phyloP scores from a whole-genome alignment of 2,329 filamentous ascomycete species.

The Basipetospora chlamydospora region DNA sequence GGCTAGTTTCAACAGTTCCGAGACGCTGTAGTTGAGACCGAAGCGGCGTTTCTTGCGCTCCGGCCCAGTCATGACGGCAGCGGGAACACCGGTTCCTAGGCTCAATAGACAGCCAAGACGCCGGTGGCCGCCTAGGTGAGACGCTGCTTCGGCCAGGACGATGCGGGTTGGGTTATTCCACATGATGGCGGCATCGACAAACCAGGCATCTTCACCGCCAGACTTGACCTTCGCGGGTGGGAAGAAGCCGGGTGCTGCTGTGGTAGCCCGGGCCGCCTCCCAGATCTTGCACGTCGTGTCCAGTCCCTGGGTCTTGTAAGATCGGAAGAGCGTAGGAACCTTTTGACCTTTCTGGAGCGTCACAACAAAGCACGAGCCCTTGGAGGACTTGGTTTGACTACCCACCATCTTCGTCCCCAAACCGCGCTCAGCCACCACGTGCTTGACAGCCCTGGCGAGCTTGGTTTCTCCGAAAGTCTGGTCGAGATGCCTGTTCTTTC shows the following conservation, averaged over 20 bases:
- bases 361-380: slow-evolving; percentile 15
- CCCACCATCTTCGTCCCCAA: slow-evolving; percentile 12
- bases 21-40: neutral
- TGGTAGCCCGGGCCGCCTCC: slow-evolving; percentile 16
- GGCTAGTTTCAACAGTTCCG: neutral
- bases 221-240: slow-evolving; percentile 12
- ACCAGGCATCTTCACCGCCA: slow-evolving; percentile 14
- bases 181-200: slow-evolving; percentile 16
- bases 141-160: slow-evolving; percentile 14
- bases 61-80: slow-evolving; percentile 4
- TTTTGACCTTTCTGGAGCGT: slow-evolving; percentile 12
- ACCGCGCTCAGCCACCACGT: slow-evolving; percentile 9
- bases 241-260: slow-evolving; percentile 16
- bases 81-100: slow-evolving; percentile 16
- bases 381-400: slow-evolving; percentile 2
- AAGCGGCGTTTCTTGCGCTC: neutral
- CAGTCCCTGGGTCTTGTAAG: slow-evolving; percentile 10
- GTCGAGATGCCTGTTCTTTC: slow-evolving; percentile 12
- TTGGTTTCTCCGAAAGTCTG: slow-evolving; percentile 8
- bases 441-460: slow-evolving; percentile 17
- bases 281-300: slow-evolving; percentile 14
- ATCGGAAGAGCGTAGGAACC: slow-evolving; percentile 12
- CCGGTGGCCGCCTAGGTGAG: slow-evolving; percentile 12
- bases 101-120: slow-evolving; percentile 16
- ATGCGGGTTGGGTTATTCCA: slow-evolving; percentile 18